Conservation (phyloP, 257 asterid species). For the Petunia secreta region DNA sequence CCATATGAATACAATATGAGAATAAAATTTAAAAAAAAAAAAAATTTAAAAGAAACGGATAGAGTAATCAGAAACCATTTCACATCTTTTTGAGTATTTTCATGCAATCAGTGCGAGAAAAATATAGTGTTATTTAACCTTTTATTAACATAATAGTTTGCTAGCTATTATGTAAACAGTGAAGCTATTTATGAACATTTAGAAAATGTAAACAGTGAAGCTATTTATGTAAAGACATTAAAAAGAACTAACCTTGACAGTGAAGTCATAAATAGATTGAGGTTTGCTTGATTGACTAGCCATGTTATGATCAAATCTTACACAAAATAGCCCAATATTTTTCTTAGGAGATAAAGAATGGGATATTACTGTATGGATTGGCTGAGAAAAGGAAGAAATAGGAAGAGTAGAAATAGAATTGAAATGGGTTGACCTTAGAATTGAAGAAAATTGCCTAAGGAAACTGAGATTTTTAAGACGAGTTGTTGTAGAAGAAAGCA, state of each 20-base stretch:
- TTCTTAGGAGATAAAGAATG: slow-evolving; percentile 24
- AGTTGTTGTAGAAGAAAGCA: slow-evolving; percentile 31
- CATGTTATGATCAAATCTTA: slow-evolving; percentile 46
- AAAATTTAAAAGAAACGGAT: too few relatives aligned
- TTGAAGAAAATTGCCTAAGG: slow-evolving; percentile 24
- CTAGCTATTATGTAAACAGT: too few relatives aligned
- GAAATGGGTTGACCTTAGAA: slow-evolving; percentile 38
- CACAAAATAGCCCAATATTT: slow-evolving; percentile 2
- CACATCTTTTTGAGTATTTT: too few relatives aligned
- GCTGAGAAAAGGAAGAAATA: not conserved
- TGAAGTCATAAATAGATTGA: slow-evolving; percentile 80
- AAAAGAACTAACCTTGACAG: slow-evolving; percentile 62
- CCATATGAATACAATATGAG: too few relatives aligned
- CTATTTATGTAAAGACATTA: too few relatives aligned
- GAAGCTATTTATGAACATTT: too few relatives aligned
- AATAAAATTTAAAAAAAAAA: too few relatives aligned
- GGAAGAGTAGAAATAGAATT: slow-evolving; percentile 12
- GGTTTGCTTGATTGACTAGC: slow-evolving; percentile 64
- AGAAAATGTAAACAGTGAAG: too few relatives aligned
- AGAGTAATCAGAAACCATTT: too few relatives aligned
- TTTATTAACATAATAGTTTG: too few relatives aligned
- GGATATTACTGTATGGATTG: slow-evolving; percentile 18
- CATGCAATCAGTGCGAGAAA: too few relatives aligned
- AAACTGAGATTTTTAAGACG: slow-evolving; percentile 28
- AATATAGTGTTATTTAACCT: too few relatives aligned